phyloP scores from a whole-genome alignment of 1,284 basidiomycete species.

The Ustilago esculenta region DNA sequence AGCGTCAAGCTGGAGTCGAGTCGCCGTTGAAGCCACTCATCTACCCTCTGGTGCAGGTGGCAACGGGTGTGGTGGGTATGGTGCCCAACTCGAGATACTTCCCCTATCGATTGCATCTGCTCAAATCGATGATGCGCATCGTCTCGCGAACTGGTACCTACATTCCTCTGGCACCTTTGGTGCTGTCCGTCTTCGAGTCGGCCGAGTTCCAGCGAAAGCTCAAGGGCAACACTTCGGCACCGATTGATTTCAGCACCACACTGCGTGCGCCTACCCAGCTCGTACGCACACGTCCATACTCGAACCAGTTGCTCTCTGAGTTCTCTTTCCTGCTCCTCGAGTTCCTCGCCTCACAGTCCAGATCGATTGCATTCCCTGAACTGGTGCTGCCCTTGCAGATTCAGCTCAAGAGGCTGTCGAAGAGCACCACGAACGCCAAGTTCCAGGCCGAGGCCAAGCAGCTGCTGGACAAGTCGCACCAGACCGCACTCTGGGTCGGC shows the following conservation, averaged over 20 bases:
- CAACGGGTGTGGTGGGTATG: constrained; percentile 91
- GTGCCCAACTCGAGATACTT: constrained; percentile 83
- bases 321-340: constrained; percentile 79
- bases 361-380: constrained; percentile 85
- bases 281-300: constrained; percentile 85
- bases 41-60: constrained; percentile 94
- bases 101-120: constrained; percentile 80
- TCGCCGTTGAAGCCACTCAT: constrained; percentile 87
- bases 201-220: constrained; percentile 79
- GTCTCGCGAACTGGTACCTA: constrained; percentile 83
- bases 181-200: constrained; percentile 86
- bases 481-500: constrained; percentile 55
- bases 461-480: constrained; percentile 59
- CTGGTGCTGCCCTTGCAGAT: constrained; percentile 85
- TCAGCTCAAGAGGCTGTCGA: constrained; percentile 58
- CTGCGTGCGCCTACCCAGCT: constrained; percentile 90
- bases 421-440: constrained; percentile 53
- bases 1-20: constrained; percentile 68
- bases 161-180: constrained; percentile 84
- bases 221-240: constrained; percentile 87
- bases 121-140: constrained; percentile 78
- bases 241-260: constrained; percentile 86
- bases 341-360: constrained; percentile 74
- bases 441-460: constrained; percentile 47
- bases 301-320: constrained; percentile 86